Base-by-base conservation (phyloP, 345 rosid genomes). In the Excoecaria cochinchinensis region DNA sequence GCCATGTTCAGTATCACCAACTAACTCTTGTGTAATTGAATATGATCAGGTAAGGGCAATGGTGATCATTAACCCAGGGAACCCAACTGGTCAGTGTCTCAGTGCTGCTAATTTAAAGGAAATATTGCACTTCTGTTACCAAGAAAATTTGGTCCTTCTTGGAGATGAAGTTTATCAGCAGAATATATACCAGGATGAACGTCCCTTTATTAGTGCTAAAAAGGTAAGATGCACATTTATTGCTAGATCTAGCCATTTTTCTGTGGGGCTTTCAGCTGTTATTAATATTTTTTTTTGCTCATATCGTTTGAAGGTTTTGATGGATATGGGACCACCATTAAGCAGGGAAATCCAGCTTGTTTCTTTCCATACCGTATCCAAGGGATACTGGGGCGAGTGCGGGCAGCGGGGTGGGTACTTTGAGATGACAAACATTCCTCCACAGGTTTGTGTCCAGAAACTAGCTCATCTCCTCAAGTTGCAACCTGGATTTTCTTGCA, bases 331-430 rank as follows among this genome's bases (percentile, higher is more conserved):
- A 38, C 81, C 78, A 24, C 98, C 93, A 57, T 19, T 88, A 13
- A 91, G 91, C 93, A 91, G 84, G 85, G 96, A 87, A 85, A 83
- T 95, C 46, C 98, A 93, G 90, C 97, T 95, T 58, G 87, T 95
- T 72, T 95, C 99, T 39, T 95, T 95, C 86, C 99, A 95, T 85
- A 86, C 97, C 0, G 97, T 95, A 56, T 95, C 99, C 56, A 95
- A 95, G 90, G 99, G 99, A 79, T 95, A 91, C 85, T 95, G 97
- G 97, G 98, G 99, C 1, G 99, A 95, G 86, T 95, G 99, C 59
- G 99, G 98, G 79, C 99, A 93, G 85, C 86, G 99, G 22, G 99
- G 99, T 85, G 99, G 99, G 82, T 95, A 95, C 89, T 93, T 95
- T 82, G 98, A 95, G 89, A 93, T 93, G 98, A 93, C 98, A 24